A percentile compares a stretch with the other conserved stretches of the same genome.
Conservation (phyloP, 192 early-diverging fungal species). For the Linnemannia exigua region DNA sequence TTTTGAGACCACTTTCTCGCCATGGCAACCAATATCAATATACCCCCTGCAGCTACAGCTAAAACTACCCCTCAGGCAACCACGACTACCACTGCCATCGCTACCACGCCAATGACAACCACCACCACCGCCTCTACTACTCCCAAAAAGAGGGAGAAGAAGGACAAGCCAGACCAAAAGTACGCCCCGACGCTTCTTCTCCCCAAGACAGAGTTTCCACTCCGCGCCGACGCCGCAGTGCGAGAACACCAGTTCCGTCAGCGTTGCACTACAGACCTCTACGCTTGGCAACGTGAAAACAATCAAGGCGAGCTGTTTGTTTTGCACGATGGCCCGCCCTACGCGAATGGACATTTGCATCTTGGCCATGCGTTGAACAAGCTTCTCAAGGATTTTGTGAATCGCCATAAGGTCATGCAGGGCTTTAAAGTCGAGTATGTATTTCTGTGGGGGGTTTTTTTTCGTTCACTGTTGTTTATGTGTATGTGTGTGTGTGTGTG, state of each 20-base stretch:
- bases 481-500: background rate
- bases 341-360: constrained; percentile 84
- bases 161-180: constrained; percentile 45
- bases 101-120: no score
- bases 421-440: constrained; percentile 77
- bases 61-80: constrained; percentile 5
- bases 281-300: constrained; percentile 80
- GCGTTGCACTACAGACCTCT: constrained; percentile 73
- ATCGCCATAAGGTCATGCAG: constrained; percentile 79
- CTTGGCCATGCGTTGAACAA: constrained; percentile 85
- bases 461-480: background rate
- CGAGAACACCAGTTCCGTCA: constrained; percentile 73
- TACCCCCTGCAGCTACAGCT: constrained; percentile 16
- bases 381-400: constrained; percentile 84
- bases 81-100: background rate
- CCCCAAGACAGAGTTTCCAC: constrained; percentile 78
- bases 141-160: background rate
- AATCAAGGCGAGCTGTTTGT: constrained; percentile 74
- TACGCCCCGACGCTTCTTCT: constrained; percentile 73
- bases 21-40: constrained; percentile 15
- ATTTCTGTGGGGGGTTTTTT: background rate
- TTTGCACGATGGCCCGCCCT: constrained; percentile 86
- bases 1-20: background rate
- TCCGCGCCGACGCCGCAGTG: constrained; percentile 72
- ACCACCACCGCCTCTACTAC: background rate